Evolutionary conservation across 148 eudicot species (phyloP), one percentile per base, ranked within the genome.

Genomic region (Vaccinium darrowii): DNA sequence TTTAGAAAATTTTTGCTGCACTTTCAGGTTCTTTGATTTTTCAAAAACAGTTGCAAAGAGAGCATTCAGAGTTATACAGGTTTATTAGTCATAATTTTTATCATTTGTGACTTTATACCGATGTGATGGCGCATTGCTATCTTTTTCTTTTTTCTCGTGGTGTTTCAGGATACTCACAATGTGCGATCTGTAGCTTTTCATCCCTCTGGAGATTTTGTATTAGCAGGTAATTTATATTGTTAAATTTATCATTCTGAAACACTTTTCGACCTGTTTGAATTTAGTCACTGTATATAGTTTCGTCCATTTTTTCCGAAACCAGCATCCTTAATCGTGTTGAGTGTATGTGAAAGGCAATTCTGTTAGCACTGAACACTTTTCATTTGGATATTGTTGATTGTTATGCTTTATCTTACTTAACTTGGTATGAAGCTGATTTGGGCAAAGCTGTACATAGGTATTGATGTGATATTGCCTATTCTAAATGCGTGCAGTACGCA

Each of bases 51-150:
- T 90, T 18, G 98, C 98, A 84, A 93, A 94, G 86, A 92, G 94
- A 88, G 98, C 98, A 77, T 91, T 90, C 91, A 91, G 89, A 91
- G 94, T 95, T 78, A 92, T 95, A 85, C 98, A 95, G 98, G 98
- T 95, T 27, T 58, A 57, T 75, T 67, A 11, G 23, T 57, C 21
- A 11, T 54, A 57, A 36, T 36, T 79, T 30, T 6, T 54, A 69
- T 27, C 47, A 12, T 71, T 73, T 58, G 27, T 72, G 19, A 79
- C 49, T 79, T 79, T 80, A 27, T 18, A 80, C 76, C 4, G 8
- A 85, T 30, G 30, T 80, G 39, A 78, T 79, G 76, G n/a, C 51
- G 12, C 23, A 56, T 85, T 50, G 58, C 79, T 49, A 2, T 39
- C n/a, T n/a, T 30, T 49, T 0, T 43, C 39, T 47, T 71, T 50